Conservation (phyloP, 345 rosid species). For the Mallotus nudiflorus region DNA sequence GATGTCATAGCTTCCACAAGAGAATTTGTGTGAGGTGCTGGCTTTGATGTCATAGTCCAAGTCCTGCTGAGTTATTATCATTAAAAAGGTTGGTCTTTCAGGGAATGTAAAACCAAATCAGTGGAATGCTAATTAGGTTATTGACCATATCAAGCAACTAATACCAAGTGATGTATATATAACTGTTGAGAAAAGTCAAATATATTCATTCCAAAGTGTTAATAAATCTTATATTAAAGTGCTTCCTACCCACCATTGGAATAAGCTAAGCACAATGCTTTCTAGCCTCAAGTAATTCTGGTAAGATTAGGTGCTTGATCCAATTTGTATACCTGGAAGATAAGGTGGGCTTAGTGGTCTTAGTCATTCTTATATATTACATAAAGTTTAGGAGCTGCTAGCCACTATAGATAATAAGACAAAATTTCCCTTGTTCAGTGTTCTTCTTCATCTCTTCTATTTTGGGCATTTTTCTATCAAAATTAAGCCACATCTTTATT, state of each 20-base stretch:
- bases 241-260: conserved; percentile 15
- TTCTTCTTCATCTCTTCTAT: too few species aligned
- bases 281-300: conserved; percentile 29
- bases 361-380: conserved; percentile 20
- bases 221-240: background rate
- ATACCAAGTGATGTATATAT: conserved; percentile 27
- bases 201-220: background rate
- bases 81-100: background rate
- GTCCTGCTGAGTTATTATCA: conserved; percentile 7
- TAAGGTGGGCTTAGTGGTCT: conserved; percentile 34
- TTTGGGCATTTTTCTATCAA: background rate
- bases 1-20: too few species aligned
- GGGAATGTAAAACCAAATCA: conserved; percentile 12
- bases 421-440: background rate
- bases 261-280: conserved; percentile 13
- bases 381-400: background rate
- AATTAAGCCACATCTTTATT: too few species aligned
- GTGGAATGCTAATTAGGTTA: conserved; percentile 11
- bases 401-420: background rate
- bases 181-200: conserved; percentile 19
- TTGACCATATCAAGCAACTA: conserved; percentile 7
- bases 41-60: too few species aligned
- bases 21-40: too few species aligned
- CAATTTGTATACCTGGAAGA: conserved; percentile 26
- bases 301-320: conserved; percentile 36